Conservation (phyloP, 2,329 filamentous ascomycete species). For the Xylaria sp. region DNA sequence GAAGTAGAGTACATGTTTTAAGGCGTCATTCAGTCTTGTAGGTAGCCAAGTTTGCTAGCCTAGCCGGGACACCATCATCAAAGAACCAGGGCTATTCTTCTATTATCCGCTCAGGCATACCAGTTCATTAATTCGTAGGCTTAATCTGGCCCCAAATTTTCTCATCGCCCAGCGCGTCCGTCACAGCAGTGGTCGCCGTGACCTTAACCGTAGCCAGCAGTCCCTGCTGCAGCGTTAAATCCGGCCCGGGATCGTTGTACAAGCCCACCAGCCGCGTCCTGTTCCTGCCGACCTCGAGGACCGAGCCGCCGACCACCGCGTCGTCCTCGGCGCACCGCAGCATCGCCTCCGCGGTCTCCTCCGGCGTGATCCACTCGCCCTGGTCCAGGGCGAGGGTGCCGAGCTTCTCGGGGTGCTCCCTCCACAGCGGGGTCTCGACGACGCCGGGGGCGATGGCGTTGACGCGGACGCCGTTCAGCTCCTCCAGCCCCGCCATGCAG, state of each 20-base stretch:
- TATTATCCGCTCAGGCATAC: background rate
- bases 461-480: slow-evolving; percentile 41
- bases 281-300: slow-evolving; percentile 45
- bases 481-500: slow-evolving; percentile 42
- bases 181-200: background rate
- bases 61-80: too few species aligned
- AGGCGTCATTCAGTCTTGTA: too few species aligned
- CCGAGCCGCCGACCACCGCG: slow-evolving; percentile 42
- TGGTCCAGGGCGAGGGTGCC: slow-evolving; percentile 37
- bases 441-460: slow-evolving; percentile 49
- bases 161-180: background rate
- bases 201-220: background rate
- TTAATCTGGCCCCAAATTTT: background rate
- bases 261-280: slow-evolving; percentile 37
- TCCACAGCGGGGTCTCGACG: slow-evolving; percentile 50
- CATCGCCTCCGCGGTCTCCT: slow-evolving; percentile 50
- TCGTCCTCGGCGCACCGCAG: slow-evolving; percentile 41
- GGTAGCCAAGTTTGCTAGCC: too few species aligned
- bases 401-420: slow-evolving; percentile 48
- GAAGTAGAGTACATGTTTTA: too few species aligned
- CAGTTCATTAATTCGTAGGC: background rate
- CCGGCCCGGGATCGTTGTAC: slow-evolving; percentile 46
- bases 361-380: slow-evolving; percentile 46
- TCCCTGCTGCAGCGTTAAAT: slow-evolving; percentile 7
- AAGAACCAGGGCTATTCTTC: too few species aligned